A percentile compares a stretch with the other conserved stretches of the same genome.
phyloP scores from a whole-genome alignment of 2,329 filamentous ascomycete genomes.

The Lecanoromycetidae sp. region DNA sequence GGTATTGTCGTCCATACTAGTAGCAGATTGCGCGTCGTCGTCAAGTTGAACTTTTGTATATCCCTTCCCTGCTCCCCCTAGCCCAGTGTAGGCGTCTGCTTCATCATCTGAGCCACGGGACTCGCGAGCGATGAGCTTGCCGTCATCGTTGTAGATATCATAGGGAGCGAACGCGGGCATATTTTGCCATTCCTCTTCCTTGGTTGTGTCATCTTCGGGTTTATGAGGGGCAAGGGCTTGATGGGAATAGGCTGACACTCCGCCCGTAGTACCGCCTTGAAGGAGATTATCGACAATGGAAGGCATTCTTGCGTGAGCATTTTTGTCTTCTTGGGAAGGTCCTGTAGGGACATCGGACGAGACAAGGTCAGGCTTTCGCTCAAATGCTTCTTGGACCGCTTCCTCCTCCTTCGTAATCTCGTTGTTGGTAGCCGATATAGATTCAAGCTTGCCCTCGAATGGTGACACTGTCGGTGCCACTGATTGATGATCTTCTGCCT shows the following conservation, averaged over 20 bases:
- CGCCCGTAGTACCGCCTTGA: constrained; percentile 7
- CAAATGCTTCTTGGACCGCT: too few relatives aligned
- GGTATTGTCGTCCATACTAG: constrained; percentile 94
- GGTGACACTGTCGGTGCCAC: too few relatives aligned
- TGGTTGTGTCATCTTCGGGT: constrained; percentile 42
- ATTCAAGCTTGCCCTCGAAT: too few relatives aligned
- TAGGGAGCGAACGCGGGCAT: constrained; percentile 92
- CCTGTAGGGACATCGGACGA: neutral
- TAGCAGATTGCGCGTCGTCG: constrained; percentile 85
- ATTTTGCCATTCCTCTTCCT: constrained; percentile 71
- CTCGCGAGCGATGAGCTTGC: constrained; percentile 73
- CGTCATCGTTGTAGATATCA: constrained; percentile 91
- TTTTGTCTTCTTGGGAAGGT: neutral
- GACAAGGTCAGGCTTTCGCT: neutral
- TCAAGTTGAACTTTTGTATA: constrained; percentile 93
- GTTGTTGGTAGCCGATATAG: too few relatives aligned
- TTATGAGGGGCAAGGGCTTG: constrained; percentile 56
- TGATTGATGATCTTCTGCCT: too few relatives aligned
- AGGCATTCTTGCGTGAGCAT: neutral
- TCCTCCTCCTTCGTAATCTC: too few relatives aligned
- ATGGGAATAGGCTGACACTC: constrained; percentile 78
- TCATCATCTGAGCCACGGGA: constrained; percentile 58
- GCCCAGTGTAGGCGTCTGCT: constrained; percentile 49
- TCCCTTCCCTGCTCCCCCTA: constrained; percentile 84
- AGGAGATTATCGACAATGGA: constrained; percentile 9